phyloP scores from a whole-genome alignment of 768 basidiomycete genomes.

The Xerocomellus amylosporus region DNA sequence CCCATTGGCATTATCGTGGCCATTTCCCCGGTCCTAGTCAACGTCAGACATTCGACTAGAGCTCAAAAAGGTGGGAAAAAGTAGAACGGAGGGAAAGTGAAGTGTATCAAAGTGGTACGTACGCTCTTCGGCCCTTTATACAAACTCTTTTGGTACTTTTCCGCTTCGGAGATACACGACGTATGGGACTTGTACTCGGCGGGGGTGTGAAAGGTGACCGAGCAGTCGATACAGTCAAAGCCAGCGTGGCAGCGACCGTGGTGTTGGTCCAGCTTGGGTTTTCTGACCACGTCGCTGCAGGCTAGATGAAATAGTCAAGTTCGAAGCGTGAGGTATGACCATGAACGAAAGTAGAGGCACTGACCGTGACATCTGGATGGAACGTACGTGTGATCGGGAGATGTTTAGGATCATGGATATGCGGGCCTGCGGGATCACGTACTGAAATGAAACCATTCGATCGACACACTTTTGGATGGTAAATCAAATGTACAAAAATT shows the following conservation, averaged over 20 bases:
- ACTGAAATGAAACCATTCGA: constrained; percentile 75
- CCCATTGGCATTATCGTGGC: constrained; percentile 4
- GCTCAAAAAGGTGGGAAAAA: background rate
- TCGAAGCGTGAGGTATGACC: background rate
- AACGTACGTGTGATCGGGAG: constrained; percentile 1
- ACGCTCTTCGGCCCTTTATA: constrained; percentile 75
- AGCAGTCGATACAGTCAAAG: constrained; percentile 87
- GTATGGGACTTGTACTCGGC: constrained; percentile 81
- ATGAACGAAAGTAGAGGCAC: constrained; percentile 11
- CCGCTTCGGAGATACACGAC: constrained; percentile 83
- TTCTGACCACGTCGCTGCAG: constrained; percentile 87
- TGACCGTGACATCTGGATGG: constrained; percentile 65
- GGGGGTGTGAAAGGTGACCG: constrained; percentile 74
- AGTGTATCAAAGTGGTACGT: background rate
- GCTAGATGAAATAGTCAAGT: constrained; percentile 34
- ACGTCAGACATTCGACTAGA: background rate
- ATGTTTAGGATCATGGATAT: background rate
- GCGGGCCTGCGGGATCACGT: constrained; percentile 24
- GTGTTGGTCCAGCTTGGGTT: constrained; percentile 90
- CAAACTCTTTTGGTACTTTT: constrained; percentile 87
- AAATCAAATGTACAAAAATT: background rate
- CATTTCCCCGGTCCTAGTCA: background rate
- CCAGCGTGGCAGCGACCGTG: constrained; percentile 54
- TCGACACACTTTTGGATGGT: background rate
- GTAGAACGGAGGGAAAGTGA: background rate